Evolutionary conservation across 139 green algal species (phyloP).

Genomic region (Coelastrella sp.): DNA sequence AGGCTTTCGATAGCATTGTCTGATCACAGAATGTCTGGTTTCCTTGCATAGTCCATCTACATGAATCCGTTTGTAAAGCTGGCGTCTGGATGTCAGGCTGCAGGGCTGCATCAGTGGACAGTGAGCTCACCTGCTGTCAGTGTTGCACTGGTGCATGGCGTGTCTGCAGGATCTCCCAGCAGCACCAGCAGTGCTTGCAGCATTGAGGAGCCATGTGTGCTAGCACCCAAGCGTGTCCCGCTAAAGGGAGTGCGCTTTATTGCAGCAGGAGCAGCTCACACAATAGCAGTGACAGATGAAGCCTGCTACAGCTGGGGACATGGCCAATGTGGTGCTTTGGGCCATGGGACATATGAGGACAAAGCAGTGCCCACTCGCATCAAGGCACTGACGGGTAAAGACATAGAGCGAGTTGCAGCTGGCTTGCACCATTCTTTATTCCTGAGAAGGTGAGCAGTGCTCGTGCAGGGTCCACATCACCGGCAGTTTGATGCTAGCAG

Average conservation of each 20-base stretch:
- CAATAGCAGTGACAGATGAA: conserved; percentile 75
- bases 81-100: not conserved
- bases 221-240: conserved; percentile 50
- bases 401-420: conserved; percentile 67
- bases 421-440: conserved; percentile 79
- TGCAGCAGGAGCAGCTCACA: conserved; percentile 79
- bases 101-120: not conserved
- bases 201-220: conserved; percentile 48
- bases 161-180: conserved; percentile 38
- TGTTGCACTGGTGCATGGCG: not conserved
- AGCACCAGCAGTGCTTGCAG: conserved; percentile 54
- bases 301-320: conserved; percentile 82
- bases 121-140: not conserved
- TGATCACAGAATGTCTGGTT: too few relatives aligned
- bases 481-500: not conserved
- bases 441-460: conserved; percentile 48
- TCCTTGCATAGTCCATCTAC: too few relatives aligned
- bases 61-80: not conserved
- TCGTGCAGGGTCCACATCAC: not conserved
- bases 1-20: too few relatives aligned
- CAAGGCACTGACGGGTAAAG: conserved; percentile 41
- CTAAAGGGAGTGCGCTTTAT: conserved; percentile 75
- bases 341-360: conserved; percentile 51
- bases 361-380: conserved; percentile 51
- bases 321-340: conserved; percentile 44